phyloP scores from a whole-genome alignment of 148 eudicot species.

The Nepenthes gracilis region DNA sequence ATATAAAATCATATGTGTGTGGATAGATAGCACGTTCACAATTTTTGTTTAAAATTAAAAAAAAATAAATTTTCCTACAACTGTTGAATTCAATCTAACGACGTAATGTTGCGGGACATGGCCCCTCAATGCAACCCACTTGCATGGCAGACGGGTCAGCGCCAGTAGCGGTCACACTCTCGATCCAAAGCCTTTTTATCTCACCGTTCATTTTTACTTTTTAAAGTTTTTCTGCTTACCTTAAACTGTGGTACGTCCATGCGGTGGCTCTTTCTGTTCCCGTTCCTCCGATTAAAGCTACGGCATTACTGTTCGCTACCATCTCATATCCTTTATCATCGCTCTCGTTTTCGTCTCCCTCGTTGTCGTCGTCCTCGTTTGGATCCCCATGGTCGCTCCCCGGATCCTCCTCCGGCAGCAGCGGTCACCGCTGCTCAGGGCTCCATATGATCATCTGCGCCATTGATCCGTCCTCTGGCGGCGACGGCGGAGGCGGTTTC shows the following conservation, averaged over 20 bases:
- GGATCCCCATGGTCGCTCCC: conserved; percentile 23
- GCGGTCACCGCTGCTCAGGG: conserved; percentile 73
- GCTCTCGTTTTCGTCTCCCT: conserved; percentile 29
- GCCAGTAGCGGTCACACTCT: neutral
- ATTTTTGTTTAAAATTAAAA: too few species aligned
- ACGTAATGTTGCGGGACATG: too few species aligned
- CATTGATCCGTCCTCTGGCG: conserved; percentile 3
- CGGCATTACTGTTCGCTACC: conserved; percentile 24
- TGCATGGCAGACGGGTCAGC: neutral
- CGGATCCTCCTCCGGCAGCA: conserved; percentile 9
- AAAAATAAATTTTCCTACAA: too few species aligned
- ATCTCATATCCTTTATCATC: conserved; percentile 56
- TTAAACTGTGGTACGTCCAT: conserved; percentile 7
- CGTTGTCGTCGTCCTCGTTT: conserved; percentile 28
- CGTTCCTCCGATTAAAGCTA: conserved; percentile 11
- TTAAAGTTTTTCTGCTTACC: neutral
- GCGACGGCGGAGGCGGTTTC: neutral
- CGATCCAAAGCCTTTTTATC: neutral
- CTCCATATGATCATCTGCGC: conserved; percentile 47
- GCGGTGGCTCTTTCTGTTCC: conserved; percentile 12
- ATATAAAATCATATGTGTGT: too few species aligned
- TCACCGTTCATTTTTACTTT: neutral
- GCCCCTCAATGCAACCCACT: too few species aligned
- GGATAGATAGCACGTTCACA: too few species aligned
- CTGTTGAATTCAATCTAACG: too few species aligned